phyloP scores from a whole-genome alignment of 2,329 filamentous ascomycete species.

The Penicillium sp. region DNA sequence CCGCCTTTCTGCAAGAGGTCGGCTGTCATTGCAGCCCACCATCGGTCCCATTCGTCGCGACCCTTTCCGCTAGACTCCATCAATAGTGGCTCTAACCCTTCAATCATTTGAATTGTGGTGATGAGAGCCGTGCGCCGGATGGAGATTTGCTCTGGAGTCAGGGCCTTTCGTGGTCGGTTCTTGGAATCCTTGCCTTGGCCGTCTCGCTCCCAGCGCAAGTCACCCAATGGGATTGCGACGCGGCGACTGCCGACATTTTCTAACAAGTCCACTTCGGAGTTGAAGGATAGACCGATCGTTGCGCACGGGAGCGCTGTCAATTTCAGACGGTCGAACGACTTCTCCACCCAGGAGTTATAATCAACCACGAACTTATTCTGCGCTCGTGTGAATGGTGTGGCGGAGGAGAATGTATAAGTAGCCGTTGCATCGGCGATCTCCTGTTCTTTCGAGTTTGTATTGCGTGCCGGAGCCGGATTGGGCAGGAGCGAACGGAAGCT shows the following conservation, averaged over 20 bases:
- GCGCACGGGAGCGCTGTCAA: conserved; percentile 76
- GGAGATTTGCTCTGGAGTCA: conserved; percentile 69
- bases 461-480: conserved; percentile 64
- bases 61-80: conserved; percentile 82
- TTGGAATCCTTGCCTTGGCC: conserved; percentile 39
- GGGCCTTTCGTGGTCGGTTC: conserved; percentile 45
- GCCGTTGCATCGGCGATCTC: conserved; percentile 67
- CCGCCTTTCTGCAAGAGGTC: conserved; percentile 78
- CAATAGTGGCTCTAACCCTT: conserved; percentile 78
- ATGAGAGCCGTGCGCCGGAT: conserved; percentile 76
- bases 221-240: conserved; percentile 81
- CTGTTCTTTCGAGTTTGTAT: conserved; percentile 61
- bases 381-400: conserved; percentile 76
- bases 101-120: conserved; percentile 79
- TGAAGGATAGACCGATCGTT: conserved; percentile 69
- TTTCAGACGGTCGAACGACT: conserved; percentile 69
- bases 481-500: conserved; percentile 79
- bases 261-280: conserved; percentile 75
- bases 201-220: conserved; percentile 84
- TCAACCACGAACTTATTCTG: conserved; percentile 80
- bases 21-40: conserved; percentile 83
- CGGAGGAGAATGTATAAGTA: conserved; percentile 78
- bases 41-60: conserved; percentile 87
- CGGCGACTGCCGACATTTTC: conserved; percentile 70
- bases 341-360: conserved; percentile 79